Percentiles rank a stretch among this genome's conserved stretches.
phyloP scores from a whole-genome alignment of 805 yeast genomes.

The Ogataea sp. region DNA sequence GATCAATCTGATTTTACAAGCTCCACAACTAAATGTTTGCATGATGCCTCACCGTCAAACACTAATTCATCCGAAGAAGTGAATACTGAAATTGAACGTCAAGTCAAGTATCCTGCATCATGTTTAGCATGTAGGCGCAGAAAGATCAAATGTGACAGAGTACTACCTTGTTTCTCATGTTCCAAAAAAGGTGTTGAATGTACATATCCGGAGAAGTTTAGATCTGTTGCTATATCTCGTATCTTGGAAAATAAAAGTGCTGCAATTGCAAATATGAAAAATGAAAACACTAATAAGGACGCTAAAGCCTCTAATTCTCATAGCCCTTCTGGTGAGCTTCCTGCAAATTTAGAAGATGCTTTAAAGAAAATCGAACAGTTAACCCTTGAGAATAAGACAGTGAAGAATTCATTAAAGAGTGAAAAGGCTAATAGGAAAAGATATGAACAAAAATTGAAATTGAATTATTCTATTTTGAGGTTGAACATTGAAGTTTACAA shows the following conservation, averaged over 20 bases:
- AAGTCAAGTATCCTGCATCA: slow-evolving; percentile 17
- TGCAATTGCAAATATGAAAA: neutral
- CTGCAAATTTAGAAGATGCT: neutral
- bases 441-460: neutral
- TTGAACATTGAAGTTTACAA: neutral
- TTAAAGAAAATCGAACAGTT: neutral
- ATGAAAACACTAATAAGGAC: neutral
- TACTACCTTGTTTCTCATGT: slow-evolving; percentile 35
- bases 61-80: neutral
- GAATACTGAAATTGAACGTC: neutral
- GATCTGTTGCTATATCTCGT: slow-evolving; percentile 28
- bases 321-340: neutral
- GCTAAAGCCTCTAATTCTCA: neutral
- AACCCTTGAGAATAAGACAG: neutral
- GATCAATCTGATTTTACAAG: too few species aligned
- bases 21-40: too few species aligned
- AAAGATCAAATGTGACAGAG: slow-evolving; percentile 26
- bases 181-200: slow-evolving; percentile 27
- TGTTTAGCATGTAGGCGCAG: slow-evolving; percentile 26
- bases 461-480: neutral
- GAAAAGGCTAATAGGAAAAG: neutral
- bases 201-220: slow-evolving; percentile 36
- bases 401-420: neutral
- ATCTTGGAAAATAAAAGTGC: neutral
- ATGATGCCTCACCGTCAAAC: neutral